These are phyloP conservation scores for Leccinum boreale DNA, from an alignment of 768 basidiomycete genomes.

Conservation along the genomic window DNA sequence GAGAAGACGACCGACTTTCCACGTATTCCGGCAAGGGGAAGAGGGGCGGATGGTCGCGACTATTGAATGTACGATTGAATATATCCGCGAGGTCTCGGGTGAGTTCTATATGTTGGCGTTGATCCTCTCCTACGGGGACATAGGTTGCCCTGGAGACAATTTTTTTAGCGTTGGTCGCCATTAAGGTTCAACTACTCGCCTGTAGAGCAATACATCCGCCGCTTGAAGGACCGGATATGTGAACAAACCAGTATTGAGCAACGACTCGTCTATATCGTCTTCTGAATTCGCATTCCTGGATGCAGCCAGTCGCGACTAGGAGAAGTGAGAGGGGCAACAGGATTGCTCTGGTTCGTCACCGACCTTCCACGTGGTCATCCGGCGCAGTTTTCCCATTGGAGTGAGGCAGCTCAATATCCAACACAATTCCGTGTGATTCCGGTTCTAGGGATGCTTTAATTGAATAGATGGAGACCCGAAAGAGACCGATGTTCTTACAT, in stretches of 20 bases:
- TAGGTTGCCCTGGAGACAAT: conserved; percentile 70
- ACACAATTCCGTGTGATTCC: conserved; percentile 78
- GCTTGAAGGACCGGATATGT: conserved; percentile 94
- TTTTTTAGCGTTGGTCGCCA: neutral
- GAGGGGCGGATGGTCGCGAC: conserved; percentile 37
- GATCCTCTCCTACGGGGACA: conserved; percentile 96
- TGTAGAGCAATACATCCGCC: conserved; percentile 86
- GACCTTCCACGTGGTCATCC: conserved; percentile 99
- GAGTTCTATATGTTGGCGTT: conserved; percentile 91
- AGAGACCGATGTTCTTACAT: conserved; percentile 45
- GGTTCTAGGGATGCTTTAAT: conserved; percentile 50
- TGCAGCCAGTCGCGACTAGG: conserved; percentile 70
- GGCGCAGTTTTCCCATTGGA: conserved; percentile 72
- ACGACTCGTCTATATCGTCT: conserved; percentile 75
- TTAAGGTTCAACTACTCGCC: conserved; percentile 40
- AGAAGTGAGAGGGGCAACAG: neutral
- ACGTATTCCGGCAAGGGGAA: conserved; percentile 75
- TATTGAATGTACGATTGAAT: conserved; percentile 72
- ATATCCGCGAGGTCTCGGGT: conserved; percentile 76
- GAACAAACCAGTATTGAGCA: conserved; percentile 81
- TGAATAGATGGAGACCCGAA: neutral
- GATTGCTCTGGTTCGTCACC: conserved; percentile 3
- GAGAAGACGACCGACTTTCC: conserved; percentile 54
- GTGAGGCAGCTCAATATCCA: conserved; percentile 90
- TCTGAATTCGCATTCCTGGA: conserved; percentile 72